A percentile compares a stretch with the other conserved stretches of the same genome.
These are phyloP conservation scores for Trichoderma erinaceum DNA, from an alignment of 495 filamentous ascomycete species.

Conservation along the genomic window DNA sequence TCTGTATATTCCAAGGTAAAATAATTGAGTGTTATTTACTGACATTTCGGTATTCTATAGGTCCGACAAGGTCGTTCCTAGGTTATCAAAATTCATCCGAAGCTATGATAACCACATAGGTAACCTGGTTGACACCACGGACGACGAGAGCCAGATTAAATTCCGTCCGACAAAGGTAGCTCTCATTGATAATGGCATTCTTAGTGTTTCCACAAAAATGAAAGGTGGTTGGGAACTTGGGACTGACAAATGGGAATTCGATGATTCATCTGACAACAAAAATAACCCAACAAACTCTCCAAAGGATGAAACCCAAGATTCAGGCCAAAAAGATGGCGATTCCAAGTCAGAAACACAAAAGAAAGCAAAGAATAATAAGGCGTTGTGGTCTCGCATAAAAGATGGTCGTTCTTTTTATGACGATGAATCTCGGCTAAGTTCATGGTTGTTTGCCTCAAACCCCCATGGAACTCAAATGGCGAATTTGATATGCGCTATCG, in stretches of 20 bases:
- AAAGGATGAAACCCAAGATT: too few relatives aligned
- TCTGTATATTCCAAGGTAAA: background rate
- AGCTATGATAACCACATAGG: background rate
- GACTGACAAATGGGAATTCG: background rate
- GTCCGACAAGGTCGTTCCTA: background rate
- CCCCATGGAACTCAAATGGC: slow-evolving; percentile 21
- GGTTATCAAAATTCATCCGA: background rate
- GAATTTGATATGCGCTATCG: slow-evolving; percentile 21
- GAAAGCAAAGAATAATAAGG: background rate
- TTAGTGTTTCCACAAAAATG: slow-evolving; percentile 15
- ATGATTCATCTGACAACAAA: background rate
- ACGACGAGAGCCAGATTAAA: background rate
- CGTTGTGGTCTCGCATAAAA: slow-evolving; percentile 16
- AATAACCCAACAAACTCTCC: background rate
- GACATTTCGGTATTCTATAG: background rate
- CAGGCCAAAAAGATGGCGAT: too few relatives aligned
- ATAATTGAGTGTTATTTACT: too few relatives aligned
- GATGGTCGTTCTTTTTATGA: slow-evolving; percentile 16
- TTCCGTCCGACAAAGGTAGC: slow-evolving; percentile 13
- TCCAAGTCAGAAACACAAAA: too few relatives aligned
- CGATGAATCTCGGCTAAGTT: slow-evolving; percentile 1
- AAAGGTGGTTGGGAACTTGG: too few relatives aligned
- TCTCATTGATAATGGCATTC: slow-evolving; percentile 19
- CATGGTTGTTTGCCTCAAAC: slow-evolving; percentile 18
- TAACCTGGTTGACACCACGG: background rate